phyloP scores from a whole-genome alignment of 352 stramenopile genomes.

The Pythium chondricola region DNA sequence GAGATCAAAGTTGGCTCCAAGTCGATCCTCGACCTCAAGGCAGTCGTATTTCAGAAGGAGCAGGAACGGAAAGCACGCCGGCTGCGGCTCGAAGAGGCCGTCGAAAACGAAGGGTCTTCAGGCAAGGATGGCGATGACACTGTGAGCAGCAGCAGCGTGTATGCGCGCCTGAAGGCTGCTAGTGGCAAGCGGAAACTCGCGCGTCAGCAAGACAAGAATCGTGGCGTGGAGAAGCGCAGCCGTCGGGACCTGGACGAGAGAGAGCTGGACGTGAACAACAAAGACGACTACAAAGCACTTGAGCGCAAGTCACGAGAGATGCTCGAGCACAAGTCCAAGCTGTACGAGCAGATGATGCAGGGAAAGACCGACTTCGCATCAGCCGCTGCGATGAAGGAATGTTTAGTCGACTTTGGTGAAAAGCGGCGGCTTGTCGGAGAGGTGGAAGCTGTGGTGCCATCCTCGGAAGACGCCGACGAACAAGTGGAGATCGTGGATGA shows the following conservation, averaged over 20 bases:
- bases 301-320: slow-evolving; percentile 50
- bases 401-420: slow-evolving; percentile 61
- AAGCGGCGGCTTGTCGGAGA: slow-evolving; percentile 31
- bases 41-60: slow-evolving; percentile 78
- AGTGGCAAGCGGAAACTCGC: slow-evolving; percentile 12
- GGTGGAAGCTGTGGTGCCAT: neutral
- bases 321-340: slow-evolving; percentile 56
- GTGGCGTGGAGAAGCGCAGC: slow-evolving; percentile 48
- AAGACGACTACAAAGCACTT: slow-evolving; percentile 61
- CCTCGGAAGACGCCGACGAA: neutral
- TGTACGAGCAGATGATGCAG: slow-evolving; percentile 70
- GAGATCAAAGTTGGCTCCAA: slow-evolving; percentile 82
- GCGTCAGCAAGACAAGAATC: slow-evolving; percentile 32
- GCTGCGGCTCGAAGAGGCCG: slow-evolving; percentile 25
- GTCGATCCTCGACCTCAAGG: slow-evolving; percentile 79
- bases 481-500: slow-evolving; percentile 44
- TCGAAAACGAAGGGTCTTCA: slow-evolving; percentile 8
- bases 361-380: slow-evolving; percentile 16
- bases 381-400: slow-evolving; percentile 29
- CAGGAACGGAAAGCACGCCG: slow-evolving; percentile 62
- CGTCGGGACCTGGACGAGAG: slow-evolving; percentile 41
- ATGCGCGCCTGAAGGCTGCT: slow-evolving; percentile 41
- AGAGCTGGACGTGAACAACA: slow-evolving; percentile 34
- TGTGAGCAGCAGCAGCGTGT: slow-evolving; percentile 16
- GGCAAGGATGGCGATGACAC: neutral